phyloP scores from a whole-genome alignment of 306 rosid species.

The Gastrolobium bilobum region DNA sequence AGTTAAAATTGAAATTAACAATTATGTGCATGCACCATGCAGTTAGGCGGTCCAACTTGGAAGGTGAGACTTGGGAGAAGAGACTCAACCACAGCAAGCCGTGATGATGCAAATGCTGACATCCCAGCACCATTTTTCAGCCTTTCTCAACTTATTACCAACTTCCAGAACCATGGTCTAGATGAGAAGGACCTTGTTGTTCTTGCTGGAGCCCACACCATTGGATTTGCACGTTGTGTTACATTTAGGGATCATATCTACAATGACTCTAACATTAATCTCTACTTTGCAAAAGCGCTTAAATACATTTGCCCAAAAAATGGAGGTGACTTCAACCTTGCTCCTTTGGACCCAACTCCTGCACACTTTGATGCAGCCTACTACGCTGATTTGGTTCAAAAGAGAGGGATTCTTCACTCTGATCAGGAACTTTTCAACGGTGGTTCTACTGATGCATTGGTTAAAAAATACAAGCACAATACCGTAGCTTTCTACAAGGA shows the following conservation, averaged over 20 bases:
- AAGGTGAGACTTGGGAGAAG: conserved; percentile 49
- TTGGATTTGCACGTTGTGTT: conserved; percentile 44
- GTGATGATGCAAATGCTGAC: background rate
- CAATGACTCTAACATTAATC: conserved; percentile 42
- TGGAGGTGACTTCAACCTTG: conserved; percentile 43
- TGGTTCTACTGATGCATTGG: conserved; percentile 38
- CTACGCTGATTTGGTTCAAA: conserved; percentile 15
- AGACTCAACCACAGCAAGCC: conserved; percentile 54
- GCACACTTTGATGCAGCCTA: conserved; percentile 7
- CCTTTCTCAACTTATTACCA: conserved; percentile 41
- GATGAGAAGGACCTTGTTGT: conserved; percentile 49
- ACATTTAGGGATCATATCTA: conserved; percentile 25
- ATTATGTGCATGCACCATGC: background rate
- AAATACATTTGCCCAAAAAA: conserved; percentile 37
- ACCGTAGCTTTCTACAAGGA: background rate
- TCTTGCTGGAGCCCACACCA: conserved; percentile 48
- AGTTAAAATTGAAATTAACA: too few species aligned
- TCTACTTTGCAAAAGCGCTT: background rate
- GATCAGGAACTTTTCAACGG: conserved; percentile 52
- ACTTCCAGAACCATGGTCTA: conserved; percentile 51
- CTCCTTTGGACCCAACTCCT: conserved; percentile 44
- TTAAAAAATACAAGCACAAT: conserved; percentile 39
- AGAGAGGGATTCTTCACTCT: conserved; percentile 52
- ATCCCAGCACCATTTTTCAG: conserved; percentile 37
- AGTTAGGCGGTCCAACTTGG: conserved; percentile 58